phyloP scores from a whole-genome alignment of 345 rosid species.

The Salix viminalis region DNA sequence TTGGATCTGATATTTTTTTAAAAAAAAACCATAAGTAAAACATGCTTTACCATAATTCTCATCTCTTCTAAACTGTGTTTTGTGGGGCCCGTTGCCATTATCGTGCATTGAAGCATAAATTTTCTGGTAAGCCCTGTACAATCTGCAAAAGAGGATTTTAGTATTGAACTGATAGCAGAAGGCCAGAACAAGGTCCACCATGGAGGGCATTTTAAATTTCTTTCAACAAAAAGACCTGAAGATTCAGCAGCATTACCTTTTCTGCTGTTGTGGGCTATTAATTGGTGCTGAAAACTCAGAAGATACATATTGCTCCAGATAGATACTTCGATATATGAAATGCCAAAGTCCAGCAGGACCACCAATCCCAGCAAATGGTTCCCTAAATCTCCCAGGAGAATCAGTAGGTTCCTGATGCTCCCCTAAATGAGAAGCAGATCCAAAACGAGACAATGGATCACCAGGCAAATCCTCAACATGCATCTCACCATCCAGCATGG shows the following conservation, averaged over 20 bases:
- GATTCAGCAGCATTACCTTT: constrained; percentile 49
- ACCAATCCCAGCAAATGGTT: constrained; percentile 63
- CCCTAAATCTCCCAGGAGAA: constrained; percentile 46
- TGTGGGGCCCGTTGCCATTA: constrained; percentile 76
- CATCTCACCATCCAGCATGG: constrained; percentile 90
- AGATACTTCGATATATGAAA: constrained; percentile 92
- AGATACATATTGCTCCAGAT: constrained; percentile 85
- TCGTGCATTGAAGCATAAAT: constrained; percentile 86
- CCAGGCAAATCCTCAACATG: constrained; percentile 79
- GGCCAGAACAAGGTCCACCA: constrained; percentile 1
- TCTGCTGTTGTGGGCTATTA: constrained; percentile 63
- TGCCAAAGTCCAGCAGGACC: constrained; percentile 98
- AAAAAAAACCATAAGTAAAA: not conserved
- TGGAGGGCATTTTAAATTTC: not conserved
- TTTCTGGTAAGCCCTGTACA: constrained; percentile 92
- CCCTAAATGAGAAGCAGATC: constrained; percentile 42
- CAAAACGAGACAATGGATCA: constrained; percentile 52
- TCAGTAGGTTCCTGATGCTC: constrained; percentile 39
- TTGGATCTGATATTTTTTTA: not conserved
- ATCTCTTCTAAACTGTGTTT: constrained; percentile 96
- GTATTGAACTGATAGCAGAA: constrained; percentile 6
- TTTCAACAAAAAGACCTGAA: not conserved
- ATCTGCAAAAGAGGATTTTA: constrained; percentile 44
- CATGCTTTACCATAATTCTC: constrained; percentile 60
- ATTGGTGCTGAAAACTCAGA: constrained; percentile 90